These are phyloP conservation scores for Cercospora citrullina DNA, from an alignment of 2,329 filamentous ascomycete species.

Conservation along the genomic window DNA sequence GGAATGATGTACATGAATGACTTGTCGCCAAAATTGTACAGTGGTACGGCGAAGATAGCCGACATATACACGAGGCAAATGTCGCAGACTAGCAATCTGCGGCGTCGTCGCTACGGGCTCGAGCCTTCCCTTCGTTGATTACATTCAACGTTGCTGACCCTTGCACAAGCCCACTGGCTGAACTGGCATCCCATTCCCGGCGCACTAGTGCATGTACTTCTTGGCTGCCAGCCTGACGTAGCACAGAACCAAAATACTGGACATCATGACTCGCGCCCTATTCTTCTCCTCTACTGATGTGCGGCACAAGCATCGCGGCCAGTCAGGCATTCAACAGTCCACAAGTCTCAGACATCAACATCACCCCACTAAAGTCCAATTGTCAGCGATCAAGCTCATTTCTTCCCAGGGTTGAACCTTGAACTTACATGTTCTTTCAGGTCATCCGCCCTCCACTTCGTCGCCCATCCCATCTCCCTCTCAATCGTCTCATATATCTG, in stretches of 20 bases:
- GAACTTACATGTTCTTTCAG: slow-evolving; percentile 47
- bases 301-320: background rate
- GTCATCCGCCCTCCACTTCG: slow-evolving; percentile 56
- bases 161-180: background rate
- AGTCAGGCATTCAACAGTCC: background rate
- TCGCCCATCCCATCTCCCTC: slow-evolving; percentile 55
- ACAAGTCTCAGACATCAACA: background rate
- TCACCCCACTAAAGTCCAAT: slow-evolving; percentile 46
- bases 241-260: background rate
- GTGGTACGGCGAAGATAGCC: background rate
- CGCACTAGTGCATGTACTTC: background rate
- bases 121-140: background rate
- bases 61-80: background rate
- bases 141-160: background rate
- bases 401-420: background rate
- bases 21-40: background rate
- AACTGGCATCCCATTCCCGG: background rate
- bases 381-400: background rate
- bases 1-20: background rate
- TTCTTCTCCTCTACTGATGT: background rate
- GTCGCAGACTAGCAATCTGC: background rate
- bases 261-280: background rate
- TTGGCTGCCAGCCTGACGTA: slow-evolving; percentile 7
- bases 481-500: slow-evolving; percentile 53
- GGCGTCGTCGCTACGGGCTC: background rate